Conservation (phyloP, 768 basidiomycete genomes). For the Pleurotus citrinopileatus region DNA sequence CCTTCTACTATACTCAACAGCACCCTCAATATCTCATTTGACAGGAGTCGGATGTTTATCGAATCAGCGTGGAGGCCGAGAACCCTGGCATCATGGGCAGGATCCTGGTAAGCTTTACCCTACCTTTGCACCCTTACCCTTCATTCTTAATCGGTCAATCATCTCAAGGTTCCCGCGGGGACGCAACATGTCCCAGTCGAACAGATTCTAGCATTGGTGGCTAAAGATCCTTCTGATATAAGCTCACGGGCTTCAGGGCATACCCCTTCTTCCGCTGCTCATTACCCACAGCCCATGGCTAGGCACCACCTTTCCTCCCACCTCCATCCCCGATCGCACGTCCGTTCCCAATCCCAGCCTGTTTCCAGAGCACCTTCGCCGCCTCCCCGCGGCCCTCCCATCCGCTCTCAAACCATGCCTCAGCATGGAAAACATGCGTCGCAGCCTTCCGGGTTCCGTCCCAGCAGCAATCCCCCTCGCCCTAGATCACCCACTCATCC, state of each 20-base stretch:
- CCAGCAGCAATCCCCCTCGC: slow-evolving; percentile 3
- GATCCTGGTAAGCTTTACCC: slow-evolving; percentile 59
- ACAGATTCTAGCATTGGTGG: slow-evolving; percentile 19
- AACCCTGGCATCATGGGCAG: slow-evolving; percentile 84
- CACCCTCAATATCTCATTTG: neutral
- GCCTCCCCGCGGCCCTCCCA: neutral
- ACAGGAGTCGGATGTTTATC: slow-evolving; percentile 75
- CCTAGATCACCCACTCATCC: slow-evolving; percentile 5
- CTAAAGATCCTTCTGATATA: slow-evolving; percentile 1
- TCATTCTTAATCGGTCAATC: neutral
- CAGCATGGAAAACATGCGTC: neutral
- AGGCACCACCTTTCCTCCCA: neutral
- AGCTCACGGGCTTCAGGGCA: neutral
- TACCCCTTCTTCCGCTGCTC: neutral
- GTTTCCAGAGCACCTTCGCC: neutral
- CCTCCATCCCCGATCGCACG: neutral
- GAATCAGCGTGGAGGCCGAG: slow-evolving; percentile 88
- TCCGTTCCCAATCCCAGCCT: neutral
- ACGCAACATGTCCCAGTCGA: slow-evolving; percentile 48
- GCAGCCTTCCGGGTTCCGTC: neutral
- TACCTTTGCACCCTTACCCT: neutral
- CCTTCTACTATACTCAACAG: neutral
- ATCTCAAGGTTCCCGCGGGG: slow-evolving; percentile 56
- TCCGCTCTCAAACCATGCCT: neutral
- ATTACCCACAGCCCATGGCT: neutral